Base-by-base conservation (phyloP, 495 filamentous ascomycete species). In the Aspergillus haitiensis region DNA sequence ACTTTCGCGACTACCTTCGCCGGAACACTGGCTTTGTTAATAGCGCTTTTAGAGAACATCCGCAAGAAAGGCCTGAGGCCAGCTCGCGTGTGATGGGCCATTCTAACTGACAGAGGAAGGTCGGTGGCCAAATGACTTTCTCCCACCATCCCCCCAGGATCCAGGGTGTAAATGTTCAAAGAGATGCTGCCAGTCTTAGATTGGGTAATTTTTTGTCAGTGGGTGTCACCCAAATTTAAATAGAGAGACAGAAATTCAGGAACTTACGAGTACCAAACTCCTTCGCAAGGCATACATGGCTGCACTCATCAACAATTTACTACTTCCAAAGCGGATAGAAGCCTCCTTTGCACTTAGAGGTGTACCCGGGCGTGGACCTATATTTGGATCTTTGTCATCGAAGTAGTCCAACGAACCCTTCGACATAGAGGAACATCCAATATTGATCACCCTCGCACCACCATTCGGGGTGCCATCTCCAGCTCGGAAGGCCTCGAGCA, bases 211-310 rank as follows among this genome's bases (percentile, higher is more conserved):
- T 9, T 36, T 18, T 33, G 59, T 62, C 27, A 58, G 55, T 35
- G 13, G 16, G 31, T 13, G 10, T 21, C 1, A 13, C 44, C 45
- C 16, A 42, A 54, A 18, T 34, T 27, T 32, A 21, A 47, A 63
- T 39, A 51, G 35, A 35, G 50, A 42, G 47, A 63, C 36, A 51
- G 35, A 35, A 47, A 42, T 9, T 2, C 16, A 18, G 36, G 27
- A 52, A 69, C 74, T 70, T 55, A 78, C 75, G 45, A 70, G 61
- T 33, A 72, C 68, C 63, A 78, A 56, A 56, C 75, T 78, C 45
- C 75, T 68, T 46, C 73, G 71, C 64, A 78, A 60, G 47, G 72
- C 73, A 70, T 78, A 78, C 64, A 78, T 68, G 31, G 71, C 71
- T 2, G 71, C 71, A 52, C 72, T 76, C 55, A 69, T 71, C 15